A percentile compares a stretch with the other conserved stretches of the same genome.
Conservation (phyloP, 2,329 filamentous ascomycete species). For the Sphaceloma murrayae region DNA sequence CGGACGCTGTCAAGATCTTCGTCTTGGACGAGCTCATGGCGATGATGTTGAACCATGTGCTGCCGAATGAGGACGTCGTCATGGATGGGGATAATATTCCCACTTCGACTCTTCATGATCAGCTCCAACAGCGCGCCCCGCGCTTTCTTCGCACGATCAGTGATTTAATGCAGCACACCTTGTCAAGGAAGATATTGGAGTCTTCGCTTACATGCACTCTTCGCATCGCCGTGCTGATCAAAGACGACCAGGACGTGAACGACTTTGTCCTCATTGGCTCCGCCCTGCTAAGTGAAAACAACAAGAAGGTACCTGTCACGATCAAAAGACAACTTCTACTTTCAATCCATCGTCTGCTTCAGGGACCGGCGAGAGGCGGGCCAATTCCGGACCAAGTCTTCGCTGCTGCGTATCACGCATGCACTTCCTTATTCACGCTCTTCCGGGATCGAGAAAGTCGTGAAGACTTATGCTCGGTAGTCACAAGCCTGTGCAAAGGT, state of each 20-base stretch:
- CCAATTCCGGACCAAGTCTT: conserved; percentile 75
- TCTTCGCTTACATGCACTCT: conserved; percentile 70
- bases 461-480: conserved; percentile 60
- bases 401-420: conserved; percentile 59
- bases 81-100: not conserved
- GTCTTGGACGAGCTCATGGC: conserved; percentile 64
- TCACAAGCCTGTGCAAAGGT: conserved; percentile 59
- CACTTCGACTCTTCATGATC: conserved; percentile 32
- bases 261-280: conserved; percentile 70
- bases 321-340: conserved; percentile 68
- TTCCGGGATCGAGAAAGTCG: conserved; percentile 76
- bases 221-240: conserved; percentile 61
- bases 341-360: conserved; percentile 28
- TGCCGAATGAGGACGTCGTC: conserved; percentile 33
- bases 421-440: conserved; percentile 78
- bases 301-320: conserved; percentile 68
- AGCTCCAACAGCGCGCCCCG: conserved; percentile 56
- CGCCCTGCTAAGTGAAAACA: conserved; percentile 76
- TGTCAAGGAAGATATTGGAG: conserved; percentile 66
- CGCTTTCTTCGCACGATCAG: conserved; percentile 50
- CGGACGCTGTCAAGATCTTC: conserved; percentile 78
- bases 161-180: conserved; percentile 46
- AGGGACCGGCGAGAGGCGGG: not conserved
- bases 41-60: conserved; percentile 51
- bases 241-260: conserved; percentile 58